Evolutionary conservation across 2,329 filamentous ascomycete genomes (phyloP).

Genomic region (Penicillium frequentans): DNA sequence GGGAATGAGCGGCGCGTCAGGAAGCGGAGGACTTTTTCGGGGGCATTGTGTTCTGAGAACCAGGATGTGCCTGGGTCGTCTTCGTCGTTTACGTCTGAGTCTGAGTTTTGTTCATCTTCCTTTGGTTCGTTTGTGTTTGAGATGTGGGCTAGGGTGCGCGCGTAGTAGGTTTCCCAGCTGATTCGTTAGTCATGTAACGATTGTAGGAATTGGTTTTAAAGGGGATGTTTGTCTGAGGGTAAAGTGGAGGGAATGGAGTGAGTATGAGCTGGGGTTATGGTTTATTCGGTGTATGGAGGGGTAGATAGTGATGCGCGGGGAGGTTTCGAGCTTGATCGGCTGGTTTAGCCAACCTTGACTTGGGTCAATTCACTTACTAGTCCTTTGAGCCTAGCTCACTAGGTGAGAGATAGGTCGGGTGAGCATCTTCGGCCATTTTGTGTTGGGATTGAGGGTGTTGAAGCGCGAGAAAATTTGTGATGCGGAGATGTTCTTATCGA

Average conservation of each 20-base stretch:
- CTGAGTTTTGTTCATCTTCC: conserved; percentile 56
- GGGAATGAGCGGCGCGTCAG: conserved; percentile 55
- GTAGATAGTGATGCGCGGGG: neutral
- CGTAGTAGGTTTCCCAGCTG: conserved; percentile 62
- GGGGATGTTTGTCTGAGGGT: neutral
- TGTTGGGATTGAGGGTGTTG: conserved; percentile 6
- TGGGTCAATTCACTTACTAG: conserved; percentile 63
- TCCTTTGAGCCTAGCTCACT: conserved; percentile 84
- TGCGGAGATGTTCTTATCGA: conserved; percentile 16
- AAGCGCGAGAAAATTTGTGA: conserved; percentile 16
- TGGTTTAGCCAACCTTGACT: neutral
- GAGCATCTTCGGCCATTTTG: conserved; percentile 30
- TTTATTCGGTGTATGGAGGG: conserved; percentile 1
- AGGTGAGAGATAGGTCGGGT: conserved; percentile 69
- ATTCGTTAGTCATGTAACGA: conserved; percentile 1
- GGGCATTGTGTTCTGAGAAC: conserved; percentile 92
- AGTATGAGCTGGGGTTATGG: neutral
- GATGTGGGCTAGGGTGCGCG: conserved; percentile 42
- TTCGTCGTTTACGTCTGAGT: conserved; percentile 68
- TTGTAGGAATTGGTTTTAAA: neutral
- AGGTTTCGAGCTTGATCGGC: neutral
- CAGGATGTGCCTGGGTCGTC: conserved; percentile 84
- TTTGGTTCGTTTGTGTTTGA: conserved; percentile 21
- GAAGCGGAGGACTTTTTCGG: conserved; percentile 73
- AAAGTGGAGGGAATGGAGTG: neutral